phyloP scores from a whole-genome alignment of 139 green algal genomes.

The Monoraphidium neglectum region DNA sequence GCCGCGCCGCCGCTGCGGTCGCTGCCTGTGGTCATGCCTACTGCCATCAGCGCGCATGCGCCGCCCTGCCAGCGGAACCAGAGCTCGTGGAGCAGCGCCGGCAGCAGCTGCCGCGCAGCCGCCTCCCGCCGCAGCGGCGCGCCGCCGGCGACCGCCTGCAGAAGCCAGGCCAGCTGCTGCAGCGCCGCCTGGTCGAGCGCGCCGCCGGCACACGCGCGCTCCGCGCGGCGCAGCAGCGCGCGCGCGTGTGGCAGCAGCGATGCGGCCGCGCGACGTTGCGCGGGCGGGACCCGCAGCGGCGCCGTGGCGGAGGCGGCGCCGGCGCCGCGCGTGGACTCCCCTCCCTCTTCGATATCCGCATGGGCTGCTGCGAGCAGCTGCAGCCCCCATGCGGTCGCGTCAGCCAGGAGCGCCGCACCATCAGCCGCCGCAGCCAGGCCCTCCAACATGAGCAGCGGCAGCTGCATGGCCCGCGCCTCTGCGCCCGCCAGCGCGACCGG shows the following conservation, averaged over 20 bases:
- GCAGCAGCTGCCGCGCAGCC: conserved; percentile 31
- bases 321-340: too few species aligned
- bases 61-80: conserved; percentile 76
- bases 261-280: neutral
- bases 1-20: neutral
- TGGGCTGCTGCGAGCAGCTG: neutral
- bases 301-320: neutral
- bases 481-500: conserved; percentile 28
- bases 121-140: conserved; percentile 1
- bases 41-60: conserved; percentile 40
- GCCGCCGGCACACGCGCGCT: neutral
- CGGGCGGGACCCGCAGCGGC: neutral
- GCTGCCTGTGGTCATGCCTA: too few species aligned
- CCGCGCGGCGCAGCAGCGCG: conserved; percentile 13
- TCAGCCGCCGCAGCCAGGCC: conserved; percentile 27
- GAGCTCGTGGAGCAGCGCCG: conserved; percentile 67
- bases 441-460: conserved; percentile 46
- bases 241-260: neutral
- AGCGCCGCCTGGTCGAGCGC: conserved; percentile 38
- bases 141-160: conserved; percentile 47
- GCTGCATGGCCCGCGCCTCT: conserved; percentile 40
- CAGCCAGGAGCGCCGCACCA: conserved; percentile 25
- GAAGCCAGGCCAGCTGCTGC: conserved; percentile 79
- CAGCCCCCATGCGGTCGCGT: neutral
- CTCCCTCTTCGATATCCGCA: neutral